Conservation (phyloP, 2,329 filamentous ascomycete genomes). For the Aspergillus aculeatus region DNA sequence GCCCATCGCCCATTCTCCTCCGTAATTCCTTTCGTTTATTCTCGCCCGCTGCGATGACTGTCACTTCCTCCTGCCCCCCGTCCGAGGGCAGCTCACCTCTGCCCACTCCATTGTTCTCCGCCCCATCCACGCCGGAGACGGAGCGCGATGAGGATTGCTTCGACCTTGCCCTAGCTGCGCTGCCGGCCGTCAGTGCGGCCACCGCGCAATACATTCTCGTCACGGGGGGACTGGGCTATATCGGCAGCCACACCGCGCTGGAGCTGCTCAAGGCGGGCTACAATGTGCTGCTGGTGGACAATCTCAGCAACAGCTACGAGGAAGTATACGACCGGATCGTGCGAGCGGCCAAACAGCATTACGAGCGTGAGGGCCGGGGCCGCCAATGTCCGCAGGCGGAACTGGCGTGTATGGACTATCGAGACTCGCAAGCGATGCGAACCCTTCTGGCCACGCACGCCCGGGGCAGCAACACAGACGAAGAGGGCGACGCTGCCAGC, state of each 20-base stretch:
- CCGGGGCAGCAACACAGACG: too few species aligned
- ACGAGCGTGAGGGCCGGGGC: slow-evolving; percentile 18
- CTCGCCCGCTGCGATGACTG: background rate
- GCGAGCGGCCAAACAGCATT: slow-evolving; percentile 35
- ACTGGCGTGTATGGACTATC: slow-evolving; percentile 9
- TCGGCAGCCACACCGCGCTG: slow-evolving; percentile 40
- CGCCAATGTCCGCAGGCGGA: slow-evolving; percentile 2
- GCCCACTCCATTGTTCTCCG: slow-evolving; percentile 7
- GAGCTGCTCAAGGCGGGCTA: slow-evolving; percentile 39
- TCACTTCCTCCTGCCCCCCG: background rate
- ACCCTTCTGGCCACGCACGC: slow-evolving; percentile 30
- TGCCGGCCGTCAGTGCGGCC: background rate
- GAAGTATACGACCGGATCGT: slow-evolving; percentile 33
- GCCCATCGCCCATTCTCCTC: background rate
- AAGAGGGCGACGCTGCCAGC: slow-evolving; percentile 20
- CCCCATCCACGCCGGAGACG: slow-evolving; percentile 11
- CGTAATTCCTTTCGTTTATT: slow-evolving; percentile 3
- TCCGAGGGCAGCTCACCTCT: slow-evolving; percentile 7
- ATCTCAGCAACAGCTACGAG: slow-evolving; percentile 38
- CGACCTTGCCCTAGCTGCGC: background rate
- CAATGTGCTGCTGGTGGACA: slow-evolving; percentile 40
- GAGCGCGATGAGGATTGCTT: slow-evolving; percentile 7
- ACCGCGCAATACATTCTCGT: slow-evolving; percentile 43
- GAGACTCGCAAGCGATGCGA: slow-evolving; percentile 6
- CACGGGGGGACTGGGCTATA: slow-evolving; percentile 41